Evolutionary conservation across 2,329 filamentous ascomycete species (phyloP).

Genomic region (Cercospora canescens): DNA sequence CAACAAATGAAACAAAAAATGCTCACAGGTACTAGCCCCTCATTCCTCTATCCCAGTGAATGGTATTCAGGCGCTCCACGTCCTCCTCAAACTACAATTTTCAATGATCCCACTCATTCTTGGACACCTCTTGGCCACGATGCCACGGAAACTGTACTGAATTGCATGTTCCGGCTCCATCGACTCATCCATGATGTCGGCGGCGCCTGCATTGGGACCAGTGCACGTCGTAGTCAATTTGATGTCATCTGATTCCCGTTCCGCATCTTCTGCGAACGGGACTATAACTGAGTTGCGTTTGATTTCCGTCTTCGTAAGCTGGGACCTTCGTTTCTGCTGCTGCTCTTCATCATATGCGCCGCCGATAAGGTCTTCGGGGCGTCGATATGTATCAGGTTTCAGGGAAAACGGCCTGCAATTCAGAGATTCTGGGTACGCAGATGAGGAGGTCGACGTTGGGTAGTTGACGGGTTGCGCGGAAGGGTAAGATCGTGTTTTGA

Average conservation of each 20-base stretch:
- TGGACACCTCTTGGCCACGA: background rate
- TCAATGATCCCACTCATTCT: constrained; percentile 7
- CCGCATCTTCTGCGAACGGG: background rate
- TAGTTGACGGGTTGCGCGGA: background rate
- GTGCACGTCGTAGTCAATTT: background rate
- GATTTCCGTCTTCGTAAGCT: background rate
- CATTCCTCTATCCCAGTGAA: background rate
- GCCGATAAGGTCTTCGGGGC: background rate
- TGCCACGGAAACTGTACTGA: background rate
- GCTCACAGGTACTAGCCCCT: too few species aligned
- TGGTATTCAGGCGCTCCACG: background rate
- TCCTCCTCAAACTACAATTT: background rate
- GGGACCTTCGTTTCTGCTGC: background rate
- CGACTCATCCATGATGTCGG: background rate
- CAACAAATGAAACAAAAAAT: too few species aligned
- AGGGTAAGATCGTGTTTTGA: background rate
- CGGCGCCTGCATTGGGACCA: background rate
- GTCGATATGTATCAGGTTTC: background rate
- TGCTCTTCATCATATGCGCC: background rate
- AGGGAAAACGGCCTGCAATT: background rate
- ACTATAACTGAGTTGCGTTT: background rate
- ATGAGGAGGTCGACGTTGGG: background rate
- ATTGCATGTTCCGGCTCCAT: constrained; percentile 2
- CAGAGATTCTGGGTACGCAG: background rate
- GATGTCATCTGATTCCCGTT: background rate